Base-by-base conservation (phyloP, 441 rosid species). In the Mallotus repandus region DNA sequence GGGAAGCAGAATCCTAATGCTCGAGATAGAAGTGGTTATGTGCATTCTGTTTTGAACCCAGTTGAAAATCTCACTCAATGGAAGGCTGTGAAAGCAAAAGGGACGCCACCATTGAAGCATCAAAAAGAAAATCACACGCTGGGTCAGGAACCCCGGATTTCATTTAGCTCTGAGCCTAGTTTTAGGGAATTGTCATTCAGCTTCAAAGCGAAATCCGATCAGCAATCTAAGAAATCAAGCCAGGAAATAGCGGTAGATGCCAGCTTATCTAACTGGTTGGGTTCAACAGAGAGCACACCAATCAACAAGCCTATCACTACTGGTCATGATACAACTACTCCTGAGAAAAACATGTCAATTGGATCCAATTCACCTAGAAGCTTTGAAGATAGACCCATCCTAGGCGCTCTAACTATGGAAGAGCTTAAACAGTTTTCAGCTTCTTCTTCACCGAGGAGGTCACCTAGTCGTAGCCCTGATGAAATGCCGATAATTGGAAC, bases 181-280 rank as follows among this genome's bases (percentile, higher is more conserved):
- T 84, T 62, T 48, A 67, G 64, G 71, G 85, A 82, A 63, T 55
- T 69, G 4, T 63, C 84, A 25, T 78, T 77, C 73, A 67, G 82
- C 60, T 78, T 73, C 77, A 75, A 81, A 62, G 76, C 67, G 54
- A 78, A 78, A 56, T 16, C 79, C 8, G 79, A 41, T 32, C 79
- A 77, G 41, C 79, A 77, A 54, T 49, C 83, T 18, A 82, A 67
- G 75, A 83, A 78, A 67, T 59, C 68, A 61, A 61, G 32, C 62
- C 82, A 72, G 70, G 86, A 86, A 63, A 49, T 83, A 21, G 83
- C 84, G 7, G 90, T 92, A 69, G 93, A 93, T 73, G 87, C 98
- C 74, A 96, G 99, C 85, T 96, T 96, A 78, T 93, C 98, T 5
- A 93, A 85, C 35, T 96, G 99, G 99, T 66, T 96, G 81, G 82